Percentiles rank a stretch among this genome's conserved stretches.
Conservation (phyloP, 2,329 filamentous ascomycete species). For the Chaetomiaceae sp. region DNA sequence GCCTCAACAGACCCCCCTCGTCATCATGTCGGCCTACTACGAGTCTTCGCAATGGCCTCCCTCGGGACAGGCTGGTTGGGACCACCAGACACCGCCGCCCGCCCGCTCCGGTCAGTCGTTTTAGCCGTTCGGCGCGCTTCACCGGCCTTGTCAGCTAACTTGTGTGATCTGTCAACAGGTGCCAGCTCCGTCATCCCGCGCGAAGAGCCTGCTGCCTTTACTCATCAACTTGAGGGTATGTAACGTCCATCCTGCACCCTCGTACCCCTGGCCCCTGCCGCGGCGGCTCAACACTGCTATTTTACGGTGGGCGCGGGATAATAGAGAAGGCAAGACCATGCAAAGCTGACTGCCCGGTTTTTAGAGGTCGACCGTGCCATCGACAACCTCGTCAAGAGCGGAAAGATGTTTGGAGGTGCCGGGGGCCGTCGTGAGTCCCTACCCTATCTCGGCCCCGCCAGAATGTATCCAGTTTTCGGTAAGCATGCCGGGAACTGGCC, state of each 20-base stretch:
- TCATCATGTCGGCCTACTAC: conserved; percentile 30
- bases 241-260: conserved; percentile 9
- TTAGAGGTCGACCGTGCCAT: conserved; percentile 92
- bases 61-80: conserved; percentile 27
- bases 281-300: background rate
- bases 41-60: conserved; percentile 29
- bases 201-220: conserved; percentile 33
- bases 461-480: conserved; percentile 57
- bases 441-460: conserved; percentile 56
- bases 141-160: conserved; percentile 12
- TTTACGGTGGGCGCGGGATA: background rate
- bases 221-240: conserved; percentile 37
- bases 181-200: conserved; percentile 35
- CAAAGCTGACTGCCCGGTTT: conserved; percentile 25
- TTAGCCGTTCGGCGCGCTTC: background rate
- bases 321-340: background rate
- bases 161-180: conserved; percentile 23
- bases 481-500: conserved; percentile 36
- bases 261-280: background rate
- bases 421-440: conserved; percentile 77
- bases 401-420: conserved; percentile 73
- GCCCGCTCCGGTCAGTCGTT: conserved; percentile 28
- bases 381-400: conserved; percentile 94
- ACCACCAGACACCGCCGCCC: conserved; percentile 30
- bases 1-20: conserved; percentile 4